Conservation (phyloP, 169 alveolate genomes). For the Babesia caballi region DNA sequence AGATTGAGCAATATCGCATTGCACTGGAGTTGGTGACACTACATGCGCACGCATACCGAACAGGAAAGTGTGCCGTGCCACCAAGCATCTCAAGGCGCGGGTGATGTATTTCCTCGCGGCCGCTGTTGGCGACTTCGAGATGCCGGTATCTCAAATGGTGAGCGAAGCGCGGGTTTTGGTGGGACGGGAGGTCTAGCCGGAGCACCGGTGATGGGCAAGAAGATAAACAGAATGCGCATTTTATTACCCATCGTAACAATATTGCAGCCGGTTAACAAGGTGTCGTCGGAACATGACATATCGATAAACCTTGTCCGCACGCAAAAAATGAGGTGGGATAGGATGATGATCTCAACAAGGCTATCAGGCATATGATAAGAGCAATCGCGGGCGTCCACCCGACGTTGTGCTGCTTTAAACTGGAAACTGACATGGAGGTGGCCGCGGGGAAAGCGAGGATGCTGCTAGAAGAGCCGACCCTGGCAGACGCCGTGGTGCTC, state of each 20-base stretch:
- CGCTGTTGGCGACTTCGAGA: conserved; percentile 30
- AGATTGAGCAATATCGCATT: conserved; percentile 1
- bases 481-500: conserved; percentile 35
- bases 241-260: not conserved
- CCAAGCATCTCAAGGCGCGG: not conserved
- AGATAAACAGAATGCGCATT: too few relatives aligned
- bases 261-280: conserved; percentile 14
- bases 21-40: conserved; percentile 3
- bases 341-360: not conserved
- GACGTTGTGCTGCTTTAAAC: conserved; percentile 34
- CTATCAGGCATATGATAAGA: conserved; percentile 10
- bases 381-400: not conserved
- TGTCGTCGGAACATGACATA: conserved; percentile 11
- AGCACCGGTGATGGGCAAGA: too few relatives aligned
- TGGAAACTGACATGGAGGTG: conserved; percentile 14
- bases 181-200: too few relatives aligned
- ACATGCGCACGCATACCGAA: not conserved
- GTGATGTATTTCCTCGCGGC: conserved; percentile 31
- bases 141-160: conserved; percentile 24
- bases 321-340: conserved; percentile 15
- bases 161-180: not conserved
- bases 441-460: not conserved
- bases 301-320: not conserved
- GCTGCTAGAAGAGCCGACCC: conserved; percentile 21
- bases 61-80: not conserved